A percentile compares a stretch with the other conserved stretches of the same genome.
Evolutionary conservation across 164 flowering plant species (phyloP).

Genomic region (Stephania yunnanensis): DNA sequence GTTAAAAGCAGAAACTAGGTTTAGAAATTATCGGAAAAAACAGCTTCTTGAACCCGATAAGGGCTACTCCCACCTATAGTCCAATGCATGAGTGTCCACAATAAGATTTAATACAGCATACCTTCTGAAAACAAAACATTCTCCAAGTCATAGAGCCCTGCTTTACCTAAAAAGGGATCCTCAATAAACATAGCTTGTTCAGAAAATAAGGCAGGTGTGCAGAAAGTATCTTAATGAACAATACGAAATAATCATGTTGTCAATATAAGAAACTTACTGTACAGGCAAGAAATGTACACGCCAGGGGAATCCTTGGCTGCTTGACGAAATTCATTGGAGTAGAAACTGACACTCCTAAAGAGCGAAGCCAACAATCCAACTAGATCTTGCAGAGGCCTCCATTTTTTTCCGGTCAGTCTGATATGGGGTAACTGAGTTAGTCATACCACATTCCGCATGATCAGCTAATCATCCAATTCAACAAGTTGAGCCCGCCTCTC

Average conservation of each 20-base stretch:
- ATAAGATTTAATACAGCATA: background rate
- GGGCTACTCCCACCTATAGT: background rate
- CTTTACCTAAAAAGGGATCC: background rate
- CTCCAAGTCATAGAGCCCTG: background rate
- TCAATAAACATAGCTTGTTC: slow-evolving; percentile 3
- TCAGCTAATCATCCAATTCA: slow-evolving; percentile 67
- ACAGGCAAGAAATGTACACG: slow-evolving; percentile 30
- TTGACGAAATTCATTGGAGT: slow-evolving; percentile 8
- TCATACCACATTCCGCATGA: slow-evolving; percentile 1
- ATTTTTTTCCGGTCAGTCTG: background rate
- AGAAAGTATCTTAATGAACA: slow-evolving; percentile 8
- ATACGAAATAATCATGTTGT: slow-evolving; percentile 8
- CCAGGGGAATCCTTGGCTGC: slow-evolving; percentile 5
- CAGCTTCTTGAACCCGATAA: too few species aligned
- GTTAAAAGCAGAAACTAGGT: too few species aligned
- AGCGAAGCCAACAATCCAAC: slow-evolving; percentile 7
- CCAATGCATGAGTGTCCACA: background rate
- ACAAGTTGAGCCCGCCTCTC: slow-evolving; percentile 86
- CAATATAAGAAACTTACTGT: slow-evolving; percentile 21
- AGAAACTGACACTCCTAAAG: slow-evolving; percentile 4
- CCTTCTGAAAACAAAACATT: background rate
- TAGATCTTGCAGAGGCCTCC: slow-evolving; percentile 3
- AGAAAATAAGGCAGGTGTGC: slow-evolving; percentile 11
- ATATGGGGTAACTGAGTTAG: background rate
- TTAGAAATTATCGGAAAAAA: too few species aligned